Evolutionary conservation across 139 green algal species (phyloP), one percentile per base, ranked within the genome.

Genomic region (Chlorella vulgaris): DNA sequence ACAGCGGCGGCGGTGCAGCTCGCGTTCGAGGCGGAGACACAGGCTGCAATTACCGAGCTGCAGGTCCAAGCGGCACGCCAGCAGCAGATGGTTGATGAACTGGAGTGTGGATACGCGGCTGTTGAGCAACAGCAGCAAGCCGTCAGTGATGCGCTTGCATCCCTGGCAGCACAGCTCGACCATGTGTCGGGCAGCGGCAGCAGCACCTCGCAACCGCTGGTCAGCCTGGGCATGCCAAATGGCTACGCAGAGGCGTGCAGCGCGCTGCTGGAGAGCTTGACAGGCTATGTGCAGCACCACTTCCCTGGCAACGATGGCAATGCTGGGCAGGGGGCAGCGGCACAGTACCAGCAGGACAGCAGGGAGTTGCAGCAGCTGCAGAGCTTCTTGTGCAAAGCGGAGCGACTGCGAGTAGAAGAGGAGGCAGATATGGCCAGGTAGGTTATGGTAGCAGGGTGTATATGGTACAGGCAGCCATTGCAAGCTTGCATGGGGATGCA

Each of bases 311-410:
- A 51, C 15, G 67, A 33, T 18, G 60, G 39, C 69, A 61, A 22
- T n/a, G 42, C 15, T n/a, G 69, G 13, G 6, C 22, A 13, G 13
- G 29, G 15, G 21, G 51, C 40, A 36, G 28, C n/a, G 36, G 18
- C 10, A 33, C n/a, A 18, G 31, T 31, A 53, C 15, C 71, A 33
- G 29, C 42, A 31, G 43, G 7, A 13, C 26, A 42, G 69, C 69
- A 22, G 15, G 73, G 73, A 79, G 73, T 53, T 79, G 35, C 35
- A 79, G 73, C 73, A 79, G 35, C 53, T 79, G 50, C 73, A 79
- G 35, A 28, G 51, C 36, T 42, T 8, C 6, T 3, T 28, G 7
- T 18, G 61, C 43, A 63, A 69, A 51, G 53, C 53, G 28, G 53
- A 69, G 35, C 50, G 53, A 33, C 35, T 69, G 73, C 51, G 36